Evolutionary conservation across 2,329 filamentous ascomycete genomes (phyloP), one percentile per base, ranked within the genome.

Genomic region (Bertia moriformis): DNA sequence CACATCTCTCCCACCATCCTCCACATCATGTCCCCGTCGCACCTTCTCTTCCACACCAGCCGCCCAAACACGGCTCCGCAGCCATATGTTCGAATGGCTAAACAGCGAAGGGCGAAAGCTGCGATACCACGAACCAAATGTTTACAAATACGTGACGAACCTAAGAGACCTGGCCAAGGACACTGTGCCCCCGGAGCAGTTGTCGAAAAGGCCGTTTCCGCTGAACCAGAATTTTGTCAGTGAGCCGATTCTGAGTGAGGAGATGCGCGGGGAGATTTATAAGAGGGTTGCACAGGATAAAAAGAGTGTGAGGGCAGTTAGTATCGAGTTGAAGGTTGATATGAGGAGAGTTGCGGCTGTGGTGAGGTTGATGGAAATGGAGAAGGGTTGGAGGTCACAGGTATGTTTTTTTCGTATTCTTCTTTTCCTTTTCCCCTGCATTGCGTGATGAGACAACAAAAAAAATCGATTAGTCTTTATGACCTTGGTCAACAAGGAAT

Each of bases 291-390:
- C 70, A 44, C 56, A 58, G 14, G 55, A 69, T 33, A 70, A 71
- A 38, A 60, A 66, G 48, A 74, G 72, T 43, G 63, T 83, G 4
- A 63, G 72, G 37, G 66, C 64, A 40, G 76, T 81, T 38, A 82
- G 76, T 59, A 69, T 71, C 1, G 62, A 73, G 42, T 63, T 76
- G 46, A 68, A 69, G 19, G 69, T 84, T 14, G 78, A 80, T 50
- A 77, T 83, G 62, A 71, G 75, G 52, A 66, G 80, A 48, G 75
- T 84, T 20, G 80, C 67, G 24, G 80, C 80, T 18, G 78, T 83
- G 4, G 75, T 83, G 19, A 61, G 80, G 41, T 57, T 85, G 46
- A 78, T 79, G 56, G 73, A 78, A 50, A 59, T 84, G 47, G 79
- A 84, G 58, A 78, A 73, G 56, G 62, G 72, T 47, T 79, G 73